Base-by-base conservation (phyloP, 2,329 filamentous ascomycete species). In the Trichoderma oligosporum region DNA sequence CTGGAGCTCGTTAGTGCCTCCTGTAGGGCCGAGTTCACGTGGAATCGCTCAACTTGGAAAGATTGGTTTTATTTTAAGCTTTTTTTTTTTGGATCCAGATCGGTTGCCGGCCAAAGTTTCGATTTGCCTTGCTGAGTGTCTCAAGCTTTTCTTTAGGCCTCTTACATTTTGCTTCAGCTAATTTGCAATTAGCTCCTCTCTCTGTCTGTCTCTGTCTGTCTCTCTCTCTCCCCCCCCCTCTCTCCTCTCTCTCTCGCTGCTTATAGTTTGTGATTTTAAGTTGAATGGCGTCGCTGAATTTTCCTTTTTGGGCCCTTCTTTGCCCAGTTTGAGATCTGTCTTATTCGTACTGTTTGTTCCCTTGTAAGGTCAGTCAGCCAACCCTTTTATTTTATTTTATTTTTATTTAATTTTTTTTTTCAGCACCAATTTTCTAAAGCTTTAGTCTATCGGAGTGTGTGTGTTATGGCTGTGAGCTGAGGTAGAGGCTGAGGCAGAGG, bases 81-180 rank as follows among this genome's bases (percentile, higher is more conserved):
- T 55, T 31, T n/a, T n/a, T n/a, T n/a, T n/a, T n/a, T 46, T 46
- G 51, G 51, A 46, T 55, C 51, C 51, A 55, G 51, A 55, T 55
- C 51, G 51, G 51, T 31, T 55, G 41, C 51, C 51, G 51, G 31
- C 11, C 31, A 36, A 51, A 31, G 27, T 35, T 14, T 55, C 51
- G 51, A 55, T 55, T 55, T 45, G 51, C 29, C 39, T 55, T 25
- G 45, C 51, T 22, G 16, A 11, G 41, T 29, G 27, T 31, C 51
- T 55, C 41, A 39, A 44, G 41, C 45, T 45, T 45, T 55, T 53
- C 44, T 35, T 36, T 45, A 41, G 51, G n/a, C n/a, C 51, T 55
- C 36, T 12, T 29, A 18, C 51, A 16, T 20, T 20, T 20, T 29
- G 29, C 14, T 55, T 55, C 51, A 55, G 51, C 51, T 55, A 39